Conservation (phyloP, 192 early-diverging fungal genomes). For the Coemansia sp. region DNA sequence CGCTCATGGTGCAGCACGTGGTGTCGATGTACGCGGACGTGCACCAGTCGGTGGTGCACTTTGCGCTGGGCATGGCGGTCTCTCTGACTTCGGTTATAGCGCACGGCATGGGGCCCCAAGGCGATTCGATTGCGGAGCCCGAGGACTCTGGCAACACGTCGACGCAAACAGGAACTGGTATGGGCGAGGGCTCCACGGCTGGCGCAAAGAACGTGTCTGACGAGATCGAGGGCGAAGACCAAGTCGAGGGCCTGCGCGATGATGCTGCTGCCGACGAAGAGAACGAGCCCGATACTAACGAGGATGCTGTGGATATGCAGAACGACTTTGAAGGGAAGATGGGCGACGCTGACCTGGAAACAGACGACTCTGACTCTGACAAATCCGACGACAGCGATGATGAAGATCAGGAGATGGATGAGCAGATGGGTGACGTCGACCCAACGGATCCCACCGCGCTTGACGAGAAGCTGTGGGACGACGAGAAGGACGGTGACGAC, state of each 20-base stretch:
- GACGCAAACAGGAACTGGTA: constrained; percentile 66
- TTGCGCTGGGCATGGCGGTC: constrained; percentile 46
- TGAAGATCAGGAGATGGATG: constrained; percentile 73
- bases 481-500: constrained; percentile 58
- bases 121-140: constrained; percentile 61
- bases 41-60: constrained; percentile 72
- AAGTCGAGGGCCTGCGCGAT: constrained; percentile 87
- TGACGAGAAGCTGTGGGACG: constrained; percentile 98
- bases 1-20: constrained; percentile 56
- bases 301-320: constrained; percentile 95
- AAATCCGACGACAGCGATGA: constrained; percentile 63
- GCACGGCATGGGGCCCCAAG: constrained; percentile 87
- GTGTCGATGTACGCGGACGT: constrained; percentile 56
- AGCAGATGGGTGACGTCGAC: constrained; percentile 91
- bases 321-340: constrained; percentile 91
- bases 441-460: constrained; percentile 82
- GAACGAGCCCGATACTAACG: constrained; percentile 66
- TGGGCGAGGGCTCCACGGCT: constrained; percentile 90
- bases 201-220: constrained; percentile 91
- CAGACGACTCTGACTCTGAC: constrained; percentile 72
- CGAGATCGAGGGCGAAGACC: constrained; percentile 96
- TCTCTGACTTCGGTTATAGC: constrained; percentile 60
- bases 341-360: constrained; percentile 82
- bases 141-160: constrained; percentile 32
- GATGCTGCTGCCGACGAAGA: constrained; percentile 58